These are phyloP conservation scores for Fusarium sp. DNA, from an alignment of 2,329 filamentous ascomycete genomes.

Conservation along the genomic window DNA sequence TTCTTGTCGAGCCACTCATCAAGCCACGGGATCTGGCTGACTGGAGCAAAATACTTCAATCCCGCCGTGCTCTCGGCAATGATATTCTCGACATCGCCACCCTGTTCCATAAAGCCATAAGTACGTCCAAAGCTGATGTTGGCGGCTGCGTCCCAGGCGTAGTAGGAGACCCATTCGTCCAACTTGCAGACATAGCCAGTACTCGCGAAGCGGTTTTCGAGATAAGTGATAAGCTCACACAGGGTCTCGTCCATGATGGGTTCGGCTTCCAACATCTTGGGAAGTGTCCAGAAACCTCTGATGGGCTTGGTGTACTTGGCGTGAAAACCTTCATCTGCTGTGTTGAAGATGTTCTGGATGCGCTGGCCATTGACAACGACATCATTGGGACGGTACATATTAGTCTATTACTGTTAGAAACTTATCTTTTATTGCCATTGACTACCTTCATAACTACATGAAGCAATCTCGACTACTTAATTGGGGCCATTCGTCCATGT, in stretches of 20 bases:
- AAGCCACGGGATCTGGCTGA: conserved; percentile 44
- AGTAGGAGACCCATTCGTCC: conserved; percentile 45
- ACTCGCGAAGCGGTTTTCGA: conserved; percentile 30
- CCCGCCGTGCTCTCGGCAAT: conserved; percentile 28
- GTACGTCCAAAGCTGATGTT: conserved; percentile 39
- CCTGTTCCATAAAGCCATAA: conserved; percentile 40
- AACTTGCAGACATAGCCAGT: conserved; percentile 27
- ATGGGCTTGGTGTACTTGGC: conserved; percentile 43
- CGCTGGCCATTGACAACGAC: conserved; percentile 39
- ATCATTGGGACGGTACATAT: conserved; percentile 42
- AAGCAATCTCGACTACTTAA: no score
- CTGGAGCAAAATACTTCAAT: conserved; percentile 39
- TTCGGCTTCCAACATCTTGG: conserved; percentile 41
- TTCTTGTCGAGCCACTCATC: conserved; percentile 46
- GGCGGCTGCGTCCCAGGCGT: conserved; percentile 40
- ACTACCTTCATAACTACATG: neutral
- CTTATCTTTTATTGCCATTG: neutral
- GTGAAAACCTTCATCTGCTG: conserved; percentile 39
- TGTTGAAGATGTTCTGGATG: conserved; percentile 46
- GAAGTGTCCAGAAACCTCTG: conserved; percentile 42
- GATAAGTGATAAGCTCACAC: conserved; percentile 20
- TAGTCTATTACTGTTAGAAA: conserved; percentile 18
- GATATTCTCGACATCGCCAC: conserved; percentile 28
- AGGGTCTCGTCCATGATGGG: conserved; percentile 44
- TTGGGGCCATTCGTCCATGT: neutral